Percentiles rank a stretch among this genome's conserved stretches.
Evolutionary conservation across 2,329 filamentous ascomycete genomes (phyloP).

Genomic region (Diaporthe nobilis): DNA sequence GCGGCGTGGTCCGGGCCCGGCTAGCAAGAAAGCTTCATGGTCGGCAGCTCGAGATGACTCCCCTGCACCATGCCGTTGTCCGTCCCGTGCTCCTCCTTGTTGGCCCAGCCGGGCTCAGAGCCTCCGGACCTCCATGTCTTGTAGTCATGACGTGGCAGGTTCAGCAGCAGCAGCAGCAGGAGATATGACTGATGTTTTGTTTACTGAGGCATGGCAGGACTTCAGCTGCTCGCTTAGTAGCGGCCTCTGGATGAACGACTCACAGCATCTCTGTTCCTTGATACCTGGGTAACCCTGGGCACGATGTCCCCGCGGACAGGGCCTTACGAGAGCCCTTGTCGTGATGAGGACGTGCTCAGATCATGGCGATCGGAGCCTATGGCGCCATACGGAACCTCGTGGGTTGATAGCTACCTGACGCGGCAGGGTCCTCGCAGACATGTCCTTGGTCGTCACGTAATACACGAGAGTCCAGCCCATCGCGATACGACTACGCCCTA

Average conservation of each 20-base stretch:
- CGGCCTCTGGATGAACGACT: background rate
- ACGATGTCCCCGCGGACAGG: background rate
- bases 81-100: background rate
- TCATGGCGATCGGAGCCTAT: constrained; percentile 3
- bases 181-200: background rate
- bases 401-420: background rate
- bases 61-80: constrained; percentile 4
- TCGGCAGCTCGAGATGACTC: background rate
- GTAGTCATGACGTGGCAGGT: background rate
- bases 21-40: constrained; percentile 6
- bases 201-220: background rate
- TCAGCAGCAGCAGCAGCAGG: background rate
- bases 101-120: constrained; percentile 8
- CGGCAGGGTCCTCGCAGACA: background rate
- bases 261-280: background rate
- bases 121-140: background rate
- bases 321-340: background rate
- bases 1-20: constrained; percentile 19
- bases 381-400: background rate
- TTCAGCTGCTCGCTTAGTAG: background rate
- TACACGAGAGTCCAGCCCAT: background rate
- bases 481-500: background rate
- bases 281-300: constrained; percentile 9
- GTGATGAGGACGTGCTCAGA: constrained; percentile 8
- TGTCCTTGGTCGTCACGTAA: background rate